Conservation (phyloP, 331 rosid species). For the Prunus yedoensis region DNA sequence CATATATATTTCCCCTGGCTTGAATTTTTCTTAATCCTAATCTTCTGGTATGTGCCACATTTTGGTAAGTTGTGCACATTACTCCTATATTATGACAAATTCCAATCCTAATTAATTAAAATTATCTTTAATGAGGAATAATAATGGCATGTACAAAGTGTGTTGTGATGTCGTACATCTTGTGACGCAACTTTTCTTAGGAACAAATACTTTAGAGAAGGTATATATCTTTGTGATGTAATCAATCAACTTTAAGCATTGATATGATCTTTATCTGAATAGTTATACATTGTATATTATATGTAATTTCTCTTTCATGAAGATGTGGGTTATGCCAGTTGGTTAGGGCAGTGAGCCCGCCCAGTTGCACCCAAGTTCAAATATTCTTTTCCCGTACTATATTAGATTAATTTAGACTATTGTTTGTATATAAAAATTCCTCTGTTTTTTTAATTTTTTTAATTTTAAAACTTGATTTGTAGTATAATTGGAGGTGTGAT, state of each 20-base stretch:
- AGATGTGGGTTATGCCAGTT: too few species aligned
- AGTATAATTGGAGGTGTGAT: constrained; percentile 56
- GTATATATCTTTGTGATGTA: background rate
- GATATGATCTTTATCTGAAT: background rate
- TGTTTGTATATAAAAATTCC: background rate
- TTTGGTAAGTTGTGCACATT: background rate
- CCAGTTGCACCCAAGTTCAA: too few species aligned
- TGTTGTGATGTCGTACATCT: background rate
- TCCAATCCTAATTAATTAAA: background rate
- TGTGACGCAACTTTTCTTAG: background rate
- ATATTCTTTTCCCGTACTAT: too few species aligned
- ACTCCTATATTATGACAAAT: background rate
- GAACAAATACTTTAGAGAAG: background rate
- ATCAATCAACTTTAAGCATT: background rate
- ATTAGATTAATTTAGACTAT: too few species aligned
- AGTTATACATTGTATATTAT: too few species aligned
- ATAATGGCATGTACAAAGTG: background rate
- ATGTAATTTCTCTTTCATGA: too few species aligned
- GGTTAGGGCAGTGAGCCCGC: too few species aligned
- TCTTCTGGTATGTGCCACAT: too few species aligned
- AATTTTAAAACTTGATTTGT: background rate
- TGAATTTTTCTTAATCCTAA: too few species aligned
- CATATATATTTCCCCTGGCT: background rate
- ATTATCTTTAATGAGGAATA: background rate
- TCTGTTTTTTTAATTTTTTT: background rate